A percentile compares a stretch with the other conserved stretches of the same genome.
These are phyloP conservation scores for Neonectria magnoliae DNA, from an alignment of 2,329 filamentous ascomycete genomes.

Conservation along the genomic window DNA sequence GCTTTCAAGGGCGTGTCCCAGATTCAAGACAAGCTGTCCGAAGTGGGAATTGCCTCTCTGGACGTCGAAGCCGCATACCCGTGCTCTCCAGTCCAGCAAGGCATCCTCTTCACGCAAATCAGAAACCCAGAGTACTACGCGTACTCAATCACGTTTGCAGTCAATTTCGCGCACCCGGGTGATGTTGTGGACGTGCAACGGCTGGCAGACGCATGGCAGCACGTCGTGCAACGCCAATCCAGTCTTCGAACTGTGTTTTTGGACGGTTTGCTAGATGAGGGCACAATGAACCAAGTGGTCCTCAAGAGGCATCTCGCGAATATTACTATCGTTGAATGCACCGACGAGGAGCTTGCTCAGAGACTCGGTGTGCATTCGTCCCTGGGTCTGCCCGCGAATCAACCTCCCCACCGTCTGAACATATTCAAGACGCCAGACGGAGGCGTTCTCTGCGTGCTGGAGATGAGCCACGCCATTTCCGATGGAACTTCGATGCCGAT, in stretches of 20 bases:
- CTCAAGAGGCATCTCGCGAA: slow-evolving; percentile 15
- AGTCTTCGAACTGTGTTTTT: slow-evolving; percentile 39
- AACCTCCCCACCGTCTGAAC: slow-evolving; percentile 30
- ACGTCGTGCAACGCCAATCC: slow-evolving; percentile 32
- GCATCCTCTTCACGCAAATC: slow-evolving; percentile 34
- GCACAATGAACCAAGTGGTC: slow-evolving; percentile 33
- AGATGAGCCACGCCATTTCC: slow-evolving; percentile 37
- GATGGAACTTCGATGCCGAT: slow-evolving; percentile 35
- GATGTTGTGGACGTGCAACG: slow-evolving; percentile 5
- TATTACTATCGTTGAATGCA: slow-evolving; percentile 3
- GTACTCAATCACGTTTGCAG: slow-evolving; percentile 34
- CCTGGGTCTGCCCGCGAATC: not conserved
- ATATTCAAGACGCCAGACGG: slow-evolving; percentile 7
- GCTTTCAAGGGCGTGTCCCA: not conserved
- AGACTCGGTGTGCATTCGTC: not conserved
- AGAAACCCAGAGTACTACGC: slow-evolving; percentile 30
- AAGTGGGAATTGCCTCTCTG: not conserved
- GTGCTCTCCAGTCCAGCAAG: slow-evolving; percentile 36
- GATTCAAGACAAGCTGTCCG: not conserved
- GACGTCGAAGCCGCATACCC: slow-evolving; percentile 35
- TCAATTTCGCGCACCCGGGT: not conserved
- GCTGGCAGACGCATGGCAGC: slow-evolving; percentile 32
- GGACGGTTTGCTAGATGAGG: slow-evolving; percentile 19
- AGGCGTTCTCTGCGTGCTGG: slow-evolving; percentile 18
- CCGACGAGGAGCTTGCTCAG: not conserved